A percentile compares a stretch with the other conserved stretches of the same genome.
These are phyloP conservation scores for Prunus salicina DNA, from an alignment of 306 rosid genomes.

Conservation along the genomic window DNA sequence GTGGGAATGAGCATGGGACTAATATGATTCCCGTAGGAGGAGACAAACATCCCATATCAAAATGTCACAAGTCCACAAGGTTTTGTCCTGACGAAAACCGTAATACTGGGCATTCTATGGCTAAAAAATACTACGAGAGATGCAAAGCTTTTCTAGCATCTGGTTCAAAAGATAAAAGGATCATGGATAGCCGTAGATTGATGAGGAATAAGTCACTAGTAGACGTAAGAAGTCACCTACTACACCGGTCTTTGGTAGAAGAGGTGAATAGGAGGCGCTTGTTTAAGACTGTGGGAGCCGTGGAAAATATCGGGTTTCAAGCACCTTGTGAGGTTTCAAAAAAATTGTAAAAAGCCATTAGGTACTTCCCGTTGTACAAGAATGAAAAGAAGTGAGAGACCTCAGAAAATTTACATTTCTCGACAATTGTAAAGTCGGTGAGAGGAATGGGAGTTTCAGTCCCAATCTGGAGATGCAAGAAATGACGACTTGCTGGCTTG, in stretches of 20 bases:
- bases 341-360: constrained; percentile 32
- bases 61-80: constrained; percentile 49
- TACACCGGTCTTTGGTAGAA: constrained; percentile 70
- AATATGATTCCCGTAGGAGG: constrained; percentile 27
- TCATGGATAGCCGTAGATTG: constrained; percentile 36
- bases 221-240: constrained; percentile 67
- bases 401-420: constrained; percentile 5
- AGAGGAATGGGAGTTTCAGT: background rate
- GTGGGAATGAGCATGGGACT: constrained; percentile 44
- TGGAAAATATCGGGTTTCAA: constrained; percentile 77
- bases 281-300: constrained; percentile 76
- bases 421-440: background rate
- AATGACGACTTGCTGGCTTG: background rate
- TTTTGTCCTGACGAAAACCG: constrained; percentile 49
- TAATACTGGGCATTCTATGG: constrained; percentile 11
- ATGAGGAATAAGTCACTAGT: constrained; percentile 68
- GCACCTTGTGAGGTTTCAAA: constrained; percentile 49
- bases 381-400: constrained; percentile 28
- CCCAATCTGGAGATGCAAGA: constrained; percentile 10
- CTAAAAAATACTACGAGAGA: constrained; percentile 25
- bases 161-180: constrained; percentile 39
- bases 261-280: constrained; percentile 66
- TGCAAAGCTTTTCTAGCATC: constrained; percentile 36
- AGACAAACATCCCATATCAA: constrained; percentile 39
- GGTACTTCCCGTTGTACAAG: constrained; percentile 18